Base-by-base conservation (phyloP, 1,139 yeast species). In the Blastobotrys arbuscula region DNA sequence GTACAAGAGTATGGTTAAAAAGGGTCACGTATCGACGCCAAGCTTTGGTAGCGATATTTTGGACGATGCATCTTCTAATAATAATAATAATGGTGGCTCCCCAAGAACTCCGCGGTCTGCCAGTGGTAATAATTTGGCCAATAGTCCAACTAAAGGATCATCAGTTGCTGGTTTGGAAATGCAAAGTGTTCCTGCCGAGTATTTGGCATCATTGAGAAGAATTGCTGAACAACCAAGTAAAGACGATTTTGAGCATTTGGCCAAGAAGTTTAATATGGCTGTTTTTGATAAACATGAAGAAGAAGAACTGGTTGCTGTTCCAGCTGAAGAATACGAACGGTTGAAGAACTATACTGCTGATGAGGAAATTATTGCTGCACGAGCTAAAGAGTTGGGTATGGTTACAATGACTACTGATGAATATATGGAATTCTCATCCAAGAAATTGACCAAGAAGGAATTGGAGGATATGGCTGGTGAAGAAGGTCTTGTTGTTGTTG, bases 161-260 rank as follows among this genome's bases (percentile, higher is more conserved):
- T 18, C 39, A 1, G 31, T 24, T 12, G 19, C 43, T 23, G 62
- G 53, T 12, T 47, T 57, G 13, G 68, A 62, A 7, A 57, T 65
- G 55, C 59, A 58, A 50, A 59, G 67, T 0, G 71, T 68, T 5
- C 69, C 71, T 2, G 53, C 59, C 1, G 63, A 60, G 7, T 66
- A 68, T 40, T 55, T 67, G 12, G 57, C 64, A 10, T 56, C 66
- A 3, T 53, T 68, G 42, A 57, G 64, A 41, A 57, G 63, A 7
- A 57, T 65, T 42, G 71, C 57, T 15, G 71, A 68, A 52, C 47
- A 52, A 26, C 72, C 72, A 8, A 55, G 64, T 1, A 51, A 51
- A 28, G 63, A 59, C 0, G 71, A 68, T 45, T 55, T 66, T n/a
- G 51, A 49, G 10, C 44, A 44, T 12, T 50, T 65, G 52, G 68